Percentiles rank a stretch among this genome's conserved stretches.
These are phyloP conservation scores for Cicer cuneatum DNA, from an alignment of 306 rosid species.

Conservation along the genomic window DNA sequence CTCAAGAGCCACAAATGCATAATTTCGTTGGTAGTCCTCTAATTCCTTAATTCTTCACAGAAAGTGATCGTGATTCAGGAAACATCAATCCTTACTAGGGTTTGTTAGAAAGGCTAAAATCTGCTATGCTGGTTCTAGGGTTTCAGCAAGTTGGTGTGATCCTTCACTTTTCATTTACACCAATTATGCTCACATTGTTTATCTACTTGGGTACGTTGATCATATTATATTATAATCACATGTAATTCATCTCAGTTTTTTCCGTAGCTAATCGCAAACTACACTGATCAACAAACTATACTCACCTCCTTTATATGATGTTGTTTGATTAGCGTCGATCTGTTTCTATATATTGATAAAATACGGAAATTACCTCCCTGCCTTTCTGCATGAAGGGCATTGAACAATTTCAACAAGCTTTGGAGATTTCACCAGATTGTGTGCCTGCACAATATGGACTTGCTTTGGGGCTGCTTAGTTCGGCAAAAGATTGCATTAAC, in stretches of 20 bases:
- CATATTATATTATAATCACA: conserved; percentile 2
- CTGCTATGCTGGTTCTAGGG: conserved; percentile 4
- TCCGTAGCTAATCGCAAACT: conserved; percentile 1
- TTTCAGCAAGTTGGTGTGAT: background rate
- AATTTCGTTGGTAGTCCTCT: background rate
- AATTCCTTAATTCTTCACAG: background rate
- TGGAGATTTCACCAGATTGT: conserved; percentile 68
- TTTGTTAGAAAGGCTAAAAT: conserved; percentile 5
- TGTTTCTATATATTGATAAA: conserved; percentile 24
- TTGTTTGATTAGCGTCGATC: conserved; percentile 32
- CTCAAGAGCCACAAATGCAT: background rate
- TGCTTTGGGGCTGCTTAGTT: conserved; percentile 81
- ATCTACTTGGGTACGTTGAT: background rate
- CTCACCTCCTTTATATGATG: conserved; percentile 21
- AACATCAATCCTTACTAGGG: background rate
- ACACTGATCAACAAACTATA: conserved; percentile 8
- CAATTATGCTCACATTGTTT: background rate
- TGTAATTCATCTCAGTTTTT: conserved; percentile 4
- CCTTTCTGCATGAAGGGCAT: conserved; percentile 70
- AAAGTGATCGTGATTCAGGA: background rate
- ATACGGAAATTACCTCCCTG: conserved; percentile 34
- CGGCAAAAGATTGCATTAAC: conserved; percentile 74
- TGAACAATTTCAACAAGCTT: conserved; percentile 81
- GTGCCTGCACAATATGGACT: conserved; percentile 86
- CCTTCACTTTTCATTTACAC: background rate